Conservation (phyloP, 805 yeast genomes). For the Torulaspora franciscae region DNA sequence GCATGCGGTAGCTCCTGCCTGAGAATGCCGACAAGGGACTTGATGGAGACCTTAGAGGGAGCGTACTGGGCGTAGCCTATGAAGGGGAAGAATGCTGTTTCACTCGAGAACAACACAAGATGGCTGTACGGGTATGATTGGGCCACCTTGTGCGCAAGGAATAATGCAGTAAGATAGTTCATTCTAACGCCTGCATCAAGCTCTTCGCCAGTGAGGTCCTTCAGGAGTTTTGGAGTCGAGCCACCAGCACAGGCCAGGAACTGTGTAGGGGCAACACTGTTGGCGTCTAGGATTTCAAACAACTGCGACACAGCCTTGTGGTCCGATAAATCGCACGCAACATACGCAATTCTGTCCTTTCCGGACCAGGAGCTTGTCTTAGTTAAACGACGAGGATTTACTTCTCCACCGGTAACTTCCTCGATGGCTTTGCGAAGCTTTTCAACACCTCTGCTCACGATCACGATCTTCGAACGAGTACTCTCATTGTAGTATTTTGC, state of each 20-base stretch:
- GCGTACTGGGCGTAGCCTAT: conserved; percentile 90
- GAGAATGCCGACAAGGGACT: conserved; percentile 66
- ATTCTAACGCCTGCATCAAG: conserved; percentile 56
- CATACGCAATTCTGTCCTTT: conserved; percentile 39
- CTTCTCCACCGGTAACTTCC: conserved; percentile 34
- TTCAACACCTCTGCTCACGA: conserved; percentile 71
- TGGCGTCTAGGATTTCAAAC: conserved; percentile 22
- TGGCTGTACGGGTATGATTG: conserved; percentile 42
- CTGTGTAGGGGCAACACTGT: conserved; percentile 54
- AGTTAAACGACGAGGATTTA: neutral
- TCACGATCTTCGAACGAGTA: conserved; percentile 56
- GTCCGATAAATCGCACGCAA: conserved; percentile 60
- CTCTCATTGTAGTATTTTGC: conserved; percentile 41
- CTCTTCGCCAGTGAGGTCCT: conserved; percentile 56
- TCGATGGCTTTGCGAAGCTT: conserved; percentile 50
- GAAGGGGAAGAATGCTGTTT: conserved; percentile 76
- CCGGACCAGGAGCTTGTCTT: neutral
- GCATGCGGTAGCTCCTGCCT: conserved; percentile 76
- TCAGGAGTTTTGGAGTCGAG: conserved; percentile 71
- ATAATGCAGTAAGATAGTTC: conserved; percentile 71
- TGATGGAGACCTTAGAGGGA: conserved; percentile 79
- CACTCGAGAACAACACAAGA: conserved; percentile 66
- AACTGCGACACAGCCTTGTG: conserved; percentile 44
- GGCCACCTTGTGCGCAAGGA: conserved; percentile 60
- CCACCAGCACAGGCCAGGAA: conserved; percentile 86